Conservation (phyloP, 2,329 filamentous ascomycete genomes). For the Diaporthe ampelina region DNA sequence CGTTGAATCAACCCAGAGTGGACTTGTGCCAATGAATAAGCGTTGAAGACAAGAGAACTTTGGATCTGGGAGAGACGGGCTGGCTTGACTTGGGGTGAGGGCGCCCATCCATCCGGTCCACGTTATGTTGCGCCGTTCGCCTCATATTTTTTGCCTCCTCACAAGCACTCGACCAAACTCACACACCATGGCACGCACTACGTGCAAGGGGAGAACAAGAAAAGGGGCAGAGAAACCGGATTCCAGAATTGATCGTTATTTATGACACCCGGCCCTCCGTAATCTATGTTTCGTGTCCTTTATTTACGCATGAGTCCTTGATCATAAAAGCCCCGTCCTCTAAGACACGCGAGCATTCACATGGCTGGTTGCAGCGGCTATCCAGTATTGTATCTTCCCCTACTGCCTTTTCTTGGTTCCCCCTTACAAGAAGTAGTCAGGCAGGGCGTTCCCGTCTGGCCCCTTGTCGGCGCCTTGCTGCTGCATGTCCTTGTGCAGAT, state of each 20-base stretch:
- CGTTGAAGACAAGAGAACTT: neutral
- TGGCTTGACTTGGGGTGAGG: neutral
- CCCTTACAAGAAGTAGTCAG: constrained; percentile 78
- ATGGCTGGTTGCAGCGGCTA: neutral
- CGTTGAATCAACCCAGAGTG: constrained; percentile 1
- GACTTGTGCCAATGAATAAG: neutral
- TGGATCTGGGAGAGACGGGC: neutral
- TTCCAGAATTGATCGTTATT: constrained; percentile 32
- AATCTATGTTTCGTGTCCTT: constrained; percentile 30
- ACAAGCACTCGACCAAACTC: constrained; percentile 12
- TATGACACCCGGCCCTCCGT: constrained; percentile 9
- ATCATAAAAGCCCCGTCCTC: neutral
- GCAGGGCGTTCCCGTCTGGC: constrained; percentile 74
- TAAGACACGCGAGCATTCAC: neutral
- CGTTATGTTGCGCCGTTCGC: neutral
- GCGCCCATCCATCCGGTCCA: neutral
- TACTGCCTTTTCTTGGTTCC: neutral
- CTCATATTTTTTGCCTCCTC: neutral
- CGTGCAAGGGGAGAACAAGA: neutral
- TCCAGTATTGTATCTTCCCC: constrained; percentile 5
- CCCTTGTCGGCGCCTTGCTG: constrained; percentile 71
- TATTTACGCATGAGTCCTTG: constrained; percentile 9
- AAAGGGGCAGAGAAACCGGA: constrained; percentile 13
- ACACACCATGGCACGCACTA: constrained; percentile 9
- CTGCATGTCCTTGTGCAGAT: constrained; percentile 88